Conservation (phyloP, 805 yeast genomes). For the Lachancea quebecensis region DNA sequence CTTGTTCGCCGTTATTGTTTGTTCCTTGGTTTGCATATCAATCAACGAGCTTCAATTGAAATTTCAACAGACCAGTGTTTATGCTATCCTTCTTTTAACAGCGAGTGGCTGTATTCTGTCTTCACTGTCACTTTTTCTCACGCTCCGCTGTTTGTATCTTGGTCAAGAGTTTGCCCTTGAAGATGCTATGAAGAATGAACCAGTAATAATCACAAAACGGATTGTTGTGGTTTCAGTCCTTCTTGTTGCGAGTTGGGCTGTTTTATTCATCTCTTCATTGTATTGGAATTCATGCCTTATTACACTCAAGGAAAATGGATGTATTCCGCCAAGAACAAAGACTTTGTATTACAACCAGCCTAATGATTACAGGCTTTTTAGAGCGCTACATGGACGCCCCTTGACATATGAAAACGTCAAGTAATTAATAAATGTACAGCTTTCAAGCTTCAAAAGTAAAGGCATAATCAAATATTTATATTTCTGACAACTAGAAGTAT, state of each 20-base stretch:
- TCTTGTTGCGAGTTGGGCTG: background rate
- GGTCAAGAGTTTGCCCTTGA: background rate
- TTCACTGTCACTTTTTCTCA: background rate
- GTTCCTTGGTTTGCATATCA: background rate
- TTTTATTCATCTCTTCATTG: background rate
- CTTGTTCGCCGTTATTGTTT: background rate
- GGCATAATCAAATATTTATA: background rate
- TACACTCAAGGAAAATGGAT: background rate
- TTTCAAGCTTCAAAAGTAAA: too few relatives aligned
- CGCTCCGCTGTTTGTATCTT: background rate
- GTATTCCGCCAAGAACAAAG: background rate
- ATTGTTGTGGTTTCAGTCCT: background rate
- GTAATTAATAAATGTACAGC: too few relatives aligned
- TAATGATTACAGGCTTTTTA: background rate
- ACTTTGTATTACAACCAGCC: background rate
- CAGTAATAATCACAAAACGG: background rate
- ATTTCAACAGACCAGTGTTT: background rate
- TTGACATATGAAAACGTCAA: background rate
- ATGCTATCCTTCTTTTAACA: background rate
- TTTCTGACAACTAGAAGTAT: slow-evolving; percentile 44
- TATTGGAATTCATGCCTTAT: background rate
- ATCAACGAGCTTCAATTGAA: background rate
- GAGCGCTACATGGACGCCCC: background rate
- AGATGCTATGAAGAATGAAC: background rate
- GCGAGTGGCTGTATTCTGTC: background rate